These are phyloP conservation scores for Syncephalastrum monosporum DNA, from an alignment of 371 early-diverging fungal species.

Conservation along the genomic window DNA sequence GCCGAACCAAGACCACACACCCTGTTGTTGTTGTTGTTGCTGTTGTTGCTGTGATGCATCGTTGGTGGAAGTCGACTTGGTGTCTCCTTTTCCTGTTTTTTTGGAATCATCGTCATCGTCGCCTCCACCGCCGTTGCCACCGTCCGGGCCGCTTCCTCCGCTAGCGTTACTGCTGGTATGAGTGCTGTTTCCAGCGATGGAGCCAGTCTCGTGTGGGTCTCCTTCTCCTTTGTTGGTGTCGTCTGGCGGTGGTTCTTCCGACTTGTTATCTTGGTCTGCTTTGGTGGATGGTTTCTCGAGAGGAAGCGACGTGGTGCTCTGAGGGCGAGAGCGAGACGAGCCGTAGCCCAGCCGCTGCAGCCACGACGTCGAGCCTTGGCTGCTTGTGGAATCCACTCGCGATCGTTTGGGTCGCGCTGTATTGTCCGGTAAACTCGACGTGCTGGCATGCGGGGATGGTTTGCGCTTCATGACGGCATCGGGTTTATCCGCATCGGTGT, in stretches of 20 bases:
- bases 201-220: too few species aligned
- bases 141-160: background rate
- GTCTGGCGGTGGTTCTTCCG: too few species aligned
- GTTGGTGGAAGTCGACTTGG: too few species aligned
- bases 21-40: background rate
- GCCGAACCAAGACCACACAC: conserved; percentile 19
- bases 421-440: background rate
- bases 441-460: conserved; percentile 3
- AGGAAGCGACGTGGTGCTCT: too few species aligned
- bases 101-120: background rate
- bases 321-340: too few species aligned
- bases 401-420: conserved; percentile 8
- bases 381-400: conserved; percentile 12
- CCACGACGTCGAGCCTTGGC: conserved; percentile 11
- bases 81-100: background rate
- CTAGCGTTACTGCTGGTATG: background rate
- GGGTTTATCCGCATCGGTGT: too few species aligned
- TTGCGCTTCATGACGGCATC: background rate
- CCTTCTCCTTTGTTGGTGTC: too few species aligned
- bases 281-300: too few species aligned
- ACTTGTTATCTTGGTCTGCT: too few species aligned
- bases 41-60: background rate
- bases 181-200: background rate
- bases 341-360: conserved; percentile 7
- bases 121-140: background rate